These are phyloP conservation scores for Vitis hybrid DNA, from an alignment of 177 flowering plant species.

Conservation along the genomic window DNA sequence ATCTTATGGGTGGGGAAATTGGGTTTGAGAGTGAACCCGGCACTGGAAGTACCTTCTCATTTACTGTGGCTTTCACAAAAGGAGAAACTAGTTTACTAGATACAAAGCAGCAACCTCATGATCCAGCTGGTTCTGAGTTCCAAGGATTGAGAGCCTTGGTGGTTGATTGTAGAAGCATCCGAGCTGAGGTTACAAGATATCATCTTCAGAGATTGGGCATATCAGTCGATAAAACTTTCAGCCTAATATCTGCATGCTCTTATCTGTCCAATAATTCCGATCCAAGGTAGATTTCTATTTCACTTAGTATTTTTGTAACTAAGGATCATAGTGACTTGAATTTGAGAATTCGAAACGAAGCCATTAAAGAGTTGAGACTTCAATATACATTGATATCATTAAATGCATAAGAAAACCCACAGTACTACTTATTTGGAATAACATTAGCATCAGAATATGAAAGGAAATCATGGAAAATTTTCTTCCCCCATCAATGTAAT, in stretches of 20 bases:
- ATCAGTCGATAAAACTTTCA: constrained; percentile 40
- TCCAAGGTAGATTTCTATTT: constrained; percentile 33
- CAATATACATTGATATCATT: no score
- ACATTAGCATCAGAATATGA: not conserved
- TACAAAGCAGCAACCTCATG: constrained; percentile 36
- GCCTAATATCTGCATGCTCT: constrained; percentile 41
- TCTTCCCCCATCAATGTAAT: not conserved
- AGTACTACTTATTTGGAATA: no score
- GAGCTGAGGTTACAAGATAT: constrained; percentile 86
- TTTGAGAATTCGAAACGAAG: not conserved
- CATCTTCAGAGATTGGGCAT: constrained; percentile 82
- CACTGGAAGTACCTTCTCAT: constrained; percentile 80
- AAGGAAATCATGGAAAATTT: not conserved
- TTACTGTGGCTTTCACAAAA: constrained; percentile 54
- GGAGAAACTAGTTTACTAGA: constrained; percentile 42
- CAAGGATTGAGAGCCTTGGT: constrained; percentile 67
- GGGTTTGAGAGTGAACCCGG: constrained; percentile 80
- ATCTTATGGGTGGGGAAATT: constrained; percentile 87
- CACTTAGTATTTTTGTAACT: not conserved
- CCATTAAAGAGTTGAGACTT: not conserved
- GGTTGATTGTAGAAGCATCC: constrained; percentile 59
- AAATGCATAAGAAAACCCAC: no score
- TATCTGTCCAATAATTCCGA: constrained; percentile 27
- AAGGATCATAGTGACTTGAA: not conserved
- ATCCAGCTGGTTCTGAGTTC: constrained; percentile 47